These are phyloP conservation scores for Penicillium corylophilum DNA, from an alignment of 2,329 filamentous ascomycete genomes.

Conservation along the genomic window DNA sequence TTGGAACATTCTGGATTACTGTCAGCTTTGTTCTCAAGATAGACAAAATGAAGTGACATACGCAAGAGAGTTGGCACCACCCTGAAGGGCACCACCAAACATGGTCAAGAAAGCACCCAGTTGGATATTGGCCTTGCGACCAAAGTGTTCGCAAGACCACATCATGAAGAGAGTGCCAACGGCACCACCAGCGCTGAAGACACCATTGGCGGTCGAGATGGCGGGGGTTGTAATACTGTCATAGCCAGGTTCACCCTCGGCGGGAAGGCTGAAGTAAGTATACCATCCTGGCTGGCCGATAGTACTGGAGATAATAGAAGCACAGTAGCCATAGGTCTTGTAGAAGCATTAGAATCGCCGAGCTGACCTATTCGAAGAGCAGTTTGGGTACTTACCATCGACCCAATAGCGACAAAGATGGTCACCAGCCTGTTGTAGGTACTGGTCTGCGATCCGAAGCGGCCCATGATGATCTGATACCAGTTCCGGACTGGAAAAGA, in stretches of 20 bases:
- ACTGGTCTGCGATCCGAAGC: constrained; percentile 38
- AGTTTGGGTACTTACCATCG: constrained; percentile 32
- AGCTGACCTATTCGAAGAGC: background rate
- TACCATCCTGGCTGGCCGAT: constrained; percentile 57
- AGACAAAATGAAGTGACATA: constrained; percentile 22
- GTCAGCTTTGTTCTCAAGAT: constrained; percentile 3
- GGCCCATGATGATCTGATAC: constrained; percentile 24
- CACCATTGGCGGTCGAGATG: constrained; percentile 51
- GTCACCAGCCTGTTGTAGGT: constrained; percentile 41
- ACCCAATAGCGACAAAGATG: constrained; percentile 41
- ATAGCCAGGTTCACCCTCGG: constrained; percentile 46
- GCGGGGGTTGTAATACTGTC: constrained; percentile 47
- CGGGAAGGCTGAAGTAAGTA: constrained; percentile 49
- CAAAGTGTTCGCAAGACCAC: constrained; percentile 50
- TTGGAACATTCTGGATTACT: constrained; percentile 42
- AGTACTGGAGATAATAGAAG: constrained; percentile 53
- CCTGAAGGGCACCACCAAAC: constrained; percentile 50
- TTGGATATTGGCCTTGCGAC: constrained; percentile 49
- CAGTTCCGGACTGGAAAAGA: background rate
- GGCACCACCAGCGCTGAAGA: constrained; percentile 51
- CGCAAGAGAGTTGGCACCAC: constrained; percentile 46
- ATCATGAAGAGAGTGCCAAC: constrained; percentile 51
- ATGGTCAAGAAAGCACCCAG: constrained; percentile 46
- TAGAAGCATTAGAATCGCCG: background rate
- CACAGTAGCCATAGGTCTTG: constrained; percentile 52